Conservation (phyloP, 257 asterid species). For the Rauvolfia tetraphylla region DNA sequence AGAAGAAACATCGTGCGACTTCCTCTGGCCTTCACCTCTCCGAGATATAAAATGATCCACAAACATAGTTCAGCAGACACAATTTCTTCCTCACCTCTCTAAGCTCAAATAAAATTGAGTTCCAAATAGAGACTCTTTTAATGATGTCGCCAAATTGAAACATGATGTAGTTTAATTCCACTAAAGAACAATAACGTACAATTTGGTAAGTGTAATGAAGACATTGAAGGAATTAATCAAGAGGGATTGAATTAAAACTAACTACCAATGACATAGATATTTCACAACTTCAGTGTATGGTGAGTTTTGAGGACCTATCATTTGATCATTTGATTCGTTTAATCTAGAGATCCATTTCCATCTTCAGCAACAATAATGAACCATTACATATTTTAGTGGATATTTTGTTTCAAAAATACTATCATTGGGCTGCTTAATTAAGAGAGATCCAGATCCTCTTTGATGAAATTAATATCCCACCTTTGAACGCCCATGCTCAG, state of each 20-base stretch:
- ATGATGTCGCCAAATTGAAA: background rate
- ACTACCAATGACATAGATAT: too few species aligned
- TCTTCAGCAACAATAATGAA: background rate
- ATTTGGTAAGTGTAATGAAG: background rate
- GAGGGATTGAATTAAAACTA: background rate
- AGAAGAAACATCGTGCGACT: background rate
- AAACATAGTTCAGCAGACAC: background rate
- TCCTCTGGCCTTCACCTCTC: background rate
- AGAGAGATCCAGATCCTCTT: background rate
- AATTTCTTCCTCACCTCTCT: background rate
- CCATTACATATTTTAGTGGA: background rate
- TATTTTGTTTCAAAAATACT: too few species aligned
- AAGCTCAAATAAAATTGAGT: background rate
- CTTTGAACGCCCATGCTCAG: too few species aligned
- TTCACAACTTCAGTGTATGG: background rate
- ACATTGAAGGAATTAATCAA: background rate
- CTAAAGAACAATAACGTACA: background rate
- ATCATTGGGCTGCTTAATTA: background rate
- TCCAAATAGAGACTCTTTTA: background rate
- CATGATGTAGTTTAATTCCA: background rate
- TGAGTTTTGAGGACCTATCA: background rate
- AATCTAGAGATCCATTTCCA: background rate
- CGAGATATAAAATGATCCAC: background rate
- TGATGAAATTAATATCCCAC: too few species aligned
- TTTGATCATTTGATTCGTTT: background rate